A percentile compares a stretch with the other conserved stretches of the same genome.
phyloP scores from a whole-genome alignment of 495 filamentous ascomycete genomes.

The Pyrenopolyporus hunteri region DNA sequence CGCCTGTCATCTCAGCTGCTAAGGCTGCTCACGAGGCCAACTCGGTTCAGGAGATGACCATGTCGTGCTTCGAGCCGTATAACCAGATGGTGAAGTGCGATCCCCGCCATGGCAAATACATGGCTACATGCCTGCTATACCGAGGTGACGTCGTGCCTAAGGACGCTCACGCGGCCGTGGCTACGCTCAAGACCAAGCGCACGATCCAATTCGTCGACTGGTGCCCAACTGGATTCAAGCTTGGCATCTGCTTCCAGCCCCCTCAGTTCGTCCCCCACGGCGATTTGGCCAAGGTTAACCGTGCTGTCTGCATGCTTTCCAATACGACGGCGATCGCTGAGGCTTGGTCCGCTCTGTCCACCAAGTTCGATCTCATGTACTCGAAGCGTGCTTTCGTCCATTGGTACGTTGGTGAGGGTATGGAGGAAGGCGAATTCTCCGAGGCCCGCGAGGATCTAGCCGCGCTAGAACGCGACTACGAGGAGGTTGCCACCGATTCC shows the following conservation, averaged over 20 bases:
- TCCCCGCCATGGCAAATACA: conserved; percentile 98
- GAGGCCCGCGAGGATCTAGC: conserved; percentile 98
- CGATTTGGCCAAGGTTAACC: conserved; percentile 95
- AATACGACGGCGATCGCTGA: conserved; percentile 99
- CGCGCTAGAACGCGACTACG: conserved; percentile 97
- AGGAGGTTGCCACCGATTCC: conserved; percentile 97
- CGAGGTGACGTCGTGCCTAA: conserved; percentile 97
- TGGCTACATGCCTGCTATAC: conserved; percentile 98
- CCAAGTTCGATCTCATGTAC: conserved; percentile 99
- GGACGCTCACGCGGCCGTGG: conserved; percentile 89
- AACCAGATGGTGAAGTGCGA: conserved; percentile 99
- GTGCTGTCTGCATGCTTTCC: conserved; percentile 98
- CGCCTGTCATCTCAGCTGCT: conserved; percentile 89
- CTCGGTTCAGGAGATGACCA: conserved; percentile 85
- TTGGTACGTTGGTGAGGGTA: conserved; percentile 99
- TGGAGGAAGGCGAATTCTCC: conserved; percentile 99
- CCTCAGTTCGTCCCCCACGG: conserved; percentile 95
- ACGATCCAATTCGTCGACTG: conserved; percentile 99
- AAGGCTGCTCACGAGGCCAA: conserved; percentile 96
- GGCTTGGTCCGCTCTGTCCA: conserved; percentile 95
- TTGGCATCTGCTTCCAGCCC: conserved; percentile 99
- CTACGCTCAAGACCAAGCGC: conserved; percentile 95
- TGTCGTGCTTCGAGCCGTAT: conserved; percentile 83
- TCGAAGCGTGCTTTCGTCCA: conserved; percentile 99
- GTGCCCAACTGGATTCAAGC: conserved; percentile 99